Evolutionary conservation across 805 yeast species (phyloP), one percentile per base, ranked within the genome.

Genomic region (Sungouiella thailandica): DNA sequence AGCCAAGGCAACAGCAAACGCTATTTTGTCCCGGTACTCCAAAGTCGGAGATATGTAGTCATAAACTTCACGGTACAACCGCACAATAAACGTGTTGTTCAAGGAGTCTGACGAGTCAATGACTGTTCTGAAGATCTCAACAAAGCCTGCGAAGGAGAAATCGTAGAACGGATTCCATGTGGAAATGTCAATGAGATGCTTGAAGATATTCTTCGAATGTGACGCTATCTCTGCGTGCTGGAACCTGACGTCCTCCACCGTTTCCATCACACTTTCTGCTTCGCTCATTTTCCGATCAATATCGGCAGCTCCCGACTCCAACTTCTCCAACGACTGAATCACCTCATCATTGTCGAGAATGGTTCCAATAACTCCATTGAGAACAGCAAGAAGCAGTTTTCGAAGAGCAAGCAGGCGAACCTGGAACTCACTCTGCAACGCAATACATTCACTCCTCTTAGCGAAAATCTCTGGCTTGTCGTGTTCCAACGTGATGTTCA

Each of bases 331-430:
- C 2, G 81, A 74, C 4, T 65, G 57, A 12, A 84, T 52, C 3
- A 88, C 57, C 0, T 60, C 65, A 34, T 78, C 78, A 52, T 83
- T 78, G 5, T 87, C 95, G 20, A 89, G 61, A 15, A 89, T 69
- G 34, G 72, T 74, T 0, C 83, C 82, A 14, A 69, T 62, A 0
- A 83, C 60, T 5, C 69, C 68, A 41, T 74, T 76, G 38, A 90
- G 59, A 0, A 79, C 66, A 3, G 62, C 57, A 38, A 89, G 61
- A 7, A 89, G 62, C 7, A 71, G 68, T 5, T 63, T 58, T 44
- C 88, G 96, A 15, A 86, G 62, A 1, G 50, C 46, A 26, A 70
- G 65, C 30, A 89, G 56, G 11, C 68, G 69, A 1, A 65, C 65
- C 33, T 68, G 70, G 46, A 78, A 84, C 29, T 77, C 83, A 10